Conservation (phyloP, 228 moss, liverwort and hornwort genomes). For the Sphagnum magellanicum region DNA sequence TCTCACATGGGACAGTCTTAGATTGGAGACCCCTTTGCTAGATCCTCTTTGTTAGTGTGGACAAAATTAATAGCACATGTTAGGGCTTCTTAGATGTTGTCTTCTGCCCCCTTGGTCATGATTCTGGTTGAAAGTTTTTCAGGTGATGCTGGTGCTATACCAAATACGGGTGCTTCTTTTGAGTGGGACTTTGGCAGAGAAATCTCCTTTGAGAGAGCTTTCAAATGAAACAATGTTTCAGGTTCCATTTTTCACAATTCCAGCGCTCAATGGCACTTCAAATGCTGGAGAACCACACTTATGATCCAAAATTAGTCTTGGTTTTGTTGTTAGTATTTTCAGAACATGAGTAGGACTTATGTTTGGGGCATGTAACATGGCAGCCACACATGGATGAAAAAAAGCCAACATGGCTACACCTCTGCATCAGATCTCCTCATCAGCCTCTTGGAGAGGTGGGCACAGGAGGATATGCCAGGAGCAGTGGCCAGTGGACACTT, state of each 20-base stretch:
- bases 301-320: background rate
- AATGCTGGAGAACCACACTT: slow-evolving; percentile 9
- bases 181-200: slow-evolving; percentile 59
- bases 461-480: slow-evolving; percentile 64
- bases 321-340: background rate
- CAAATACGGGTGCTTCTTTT: slow-evolving; percentile 75
- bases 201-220: slow-evolving; percentile 50
- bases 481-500: slow-evolving; percentile 94
- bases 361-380: slow-evolving; percentile 17
- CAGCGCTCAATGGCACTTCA: slow-evolving; percentile 53
- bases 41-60: no score
- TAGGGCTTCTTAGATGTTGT: no score
- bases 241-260: slow-evolving; percentile 38
- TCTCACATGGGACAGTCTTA: no score
- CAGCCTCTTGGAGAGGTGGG: slow-evolving; percentile 94
- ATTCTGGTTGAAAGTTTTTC: slow-evolving; percentile 18
- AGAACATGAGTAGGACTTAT: background rate
- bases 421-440: slow-evolving; percentile 91
- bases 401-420: slow-evolving; percentile 91
- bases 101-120: slow-evolving; percentile 8
- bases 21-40: no score
- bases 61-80: no score
- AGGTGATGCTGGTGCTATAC: slow-evolving; percentile 90
- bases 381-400: slow-evolving; percentile 97
- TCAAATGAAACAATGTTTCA: slow-evolving; percentile 39